A percentile compares a stretch with the other conserved stretches of the same genome.
Conservation (phyloP, 768 basidiomycete genomes). For the Amanita inopinata region DNA sequence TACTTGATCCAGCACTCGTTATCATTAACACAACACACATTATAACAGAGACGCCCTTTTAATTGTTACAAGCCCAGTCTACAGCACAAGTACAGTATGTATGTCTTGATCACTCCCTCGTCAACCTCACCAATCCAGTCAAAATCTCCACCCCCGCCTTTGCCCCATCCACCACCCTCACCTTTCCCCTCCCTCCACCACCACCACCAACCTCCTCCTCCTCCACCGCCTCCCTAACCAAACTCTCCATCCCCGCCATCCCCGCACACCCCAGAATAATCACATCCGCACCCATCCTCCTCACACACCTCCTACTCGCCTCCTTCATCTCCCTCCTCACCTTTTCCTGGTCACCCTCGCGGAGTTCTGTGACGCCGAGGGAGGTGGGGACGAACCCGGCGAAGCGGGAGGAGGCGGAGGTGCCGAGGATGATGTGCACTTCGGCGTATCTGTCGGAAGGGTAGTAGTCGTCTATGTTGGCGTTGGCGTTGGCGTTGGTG, state of each 20-base stretch:
- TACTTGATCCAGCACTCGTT: too few relatives aligned
- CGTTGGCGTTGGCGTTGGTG: too few relatives aligned
- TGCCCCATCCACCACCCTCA: constrained; percentile 27
- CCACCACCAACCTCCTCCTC: constrained; percentile 19
- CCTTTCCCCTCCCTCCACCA: constrained; percentile 13
- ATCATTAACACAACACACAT: too few relatives aligned
- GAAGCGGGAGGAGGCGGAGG: constrained; percentile 23
- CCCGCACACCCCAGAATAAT: constrained; percentile 31
- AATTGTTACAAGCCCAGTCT: too few relatives aligned
- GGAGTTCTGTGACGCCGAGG: constrained; percentile 25
- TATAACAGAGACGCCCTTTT: too few relatives aligned
- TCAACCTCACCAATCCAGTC: constrained; percentile 22
- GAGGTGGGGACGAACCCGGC: constrained; percentile 24
- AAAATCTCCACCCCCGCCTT: constrained; percentile 28
- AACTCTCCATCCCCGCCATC: constrained; percentile 32
- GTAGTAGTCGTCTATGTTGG: too few relatives aligned
- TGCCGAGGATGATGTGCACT: constrained; percentile 25
- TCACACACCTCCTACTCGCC: constrained; percentile 20
- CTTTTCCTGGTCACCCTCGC: constrained; percentile 20
- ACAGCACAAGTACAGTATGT: too few relatives aligned
- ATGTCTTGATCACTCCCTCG: too few relatives aligned
- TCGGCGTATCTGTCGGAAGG: constrained; percentile 23
- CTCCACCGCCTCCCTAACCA: constrained; percentile 19
- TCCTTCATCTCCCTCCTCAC: constrained; percentile 22
- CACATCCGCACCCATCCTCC: constrained; percentile 25